Evolutionary conservation across 768 basidiomycete genomes (phyloP), one percentile per base, ranked within the genome.

Genomic region (Dacryopinax spathularia): DNA sequence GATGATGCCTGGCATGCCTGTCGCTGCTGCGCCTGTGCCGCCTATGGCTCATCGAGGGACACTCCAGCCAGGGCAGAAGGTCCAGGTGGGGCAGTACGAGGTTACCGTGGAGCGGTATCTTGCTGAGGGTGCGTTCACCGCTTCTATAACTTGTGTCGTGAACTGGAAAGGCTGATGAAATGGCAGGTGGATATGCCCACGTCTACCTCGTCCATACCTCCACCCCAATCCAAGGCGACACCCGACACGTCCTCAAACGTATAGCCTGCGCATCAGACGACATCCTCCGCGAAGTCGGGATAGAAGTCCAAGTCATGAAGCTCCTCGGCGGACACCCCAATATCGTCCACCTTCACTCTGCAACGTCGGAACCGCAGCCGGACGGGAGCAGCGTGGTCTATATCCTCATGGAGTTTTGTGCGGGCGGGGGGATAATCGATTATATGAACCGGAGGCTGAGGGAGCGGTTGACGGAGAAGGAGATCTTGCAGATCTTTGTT

Each of bases 281-380:
- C 34, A 90, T 94, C 81, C 83, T 98, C 63, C 82, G 85, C 13
- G 94, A 96, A 70, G 95, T 98, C 41, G 89, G 91, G 80, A 92
- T 88, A 76, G 96, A 99, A 75, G 96, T 99, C 44, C 93, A 98
- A 70, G 90, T 98, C 67, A 99, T 99, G 96, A 85, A 91, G 76
- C 78, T 91, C 62, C 79, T 98, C 64, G 87, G 89, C 75, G 89
- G 91, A 25, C 94, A 96, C 72, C 89, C 92, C 2, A 93, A 96
- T 72, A 90, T 99, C 67, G 91, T 96, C 63, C 85, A 96, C 72
- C 86, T 97, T 73, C 90, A 97, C 71, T 95, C 95, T 75, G 93
- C 95, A 33, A 87, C 91, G 62, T 94, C 91, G 83, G 85, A 90
- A 65, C 83, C 85, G 68, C 81, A 90, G 73, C 78, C 90, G 4